Evolutionary conservation across 148 eudicot species (phyloP).

Genomic region (Polygonum aviculare): DNA sequence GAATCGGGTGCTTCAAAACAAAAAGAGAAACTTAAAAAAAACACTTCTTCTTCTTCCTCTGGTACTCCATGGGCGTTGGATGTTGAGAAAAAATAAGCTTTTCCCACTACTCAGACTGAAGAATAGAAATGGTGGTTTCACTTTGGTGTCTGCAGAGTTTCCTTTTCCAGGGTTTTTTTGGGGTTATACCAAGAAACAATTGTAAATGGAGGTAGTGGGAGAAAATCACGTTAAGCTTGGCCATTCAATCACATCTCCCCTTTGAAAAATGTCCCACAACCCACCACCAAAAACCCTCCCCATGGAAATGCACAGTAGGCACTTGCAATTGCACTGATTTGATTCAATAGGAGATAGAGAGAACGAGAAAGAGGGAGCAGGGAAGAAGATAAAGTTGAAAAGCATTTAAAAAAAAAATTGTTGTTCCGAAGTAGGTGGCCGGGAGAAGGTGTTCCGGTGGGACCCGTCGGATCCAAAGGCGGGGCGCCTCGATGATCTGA

Average conservation of each 20-base stretch:
- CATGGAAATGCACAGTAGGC: conserved; percentile 19
- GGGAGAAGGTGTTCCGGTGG: too few relatives aligned
- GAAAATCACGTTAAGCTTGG: conserved; percentile 8
- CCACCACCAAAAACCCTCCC: neutral
- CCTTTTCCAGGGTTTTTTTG: too few relatives aligned
- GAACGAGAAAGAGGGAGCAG: conserved; percentile 13
- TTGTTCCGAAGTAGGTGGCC: too few relatives aligned
- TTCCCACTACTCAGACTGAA: neutral
- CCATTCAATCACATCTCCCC: conserved; percentile 25
- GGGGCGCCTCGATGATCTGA: too few relatives aligned
- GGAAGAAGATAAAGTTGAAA: conserved; percentile 28
- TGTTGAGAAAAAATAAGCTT: neutral
- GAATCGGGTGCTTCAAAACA: too few relatives aligned
- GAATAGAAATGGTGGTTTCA: conserved; percentile 1
- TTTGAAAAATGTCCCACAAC: conserved; percentile 10
- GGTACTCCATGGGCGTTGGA: conserved; percentile 3
- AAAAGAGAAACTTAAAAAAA: neutral
- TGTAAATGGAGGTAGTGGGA: neutral
- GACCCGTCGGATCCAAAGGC: too few relatives aligned
- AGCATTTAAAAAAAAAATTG: too few relatives aligned
- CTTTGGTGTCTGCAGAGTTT: too few relatives aligned
- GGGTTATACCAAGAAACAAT: conserved; percentile 3
- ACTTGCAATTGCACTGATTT: conserved; percentile 28
- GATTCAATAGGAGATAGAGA: conserved; percentile 9
- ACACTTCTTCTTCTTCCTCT: conserved; percentile 2